Base-by-base conservation (phyloP, 768 basidiomycete species). In the Leccinum subtestaceum region DNA sequence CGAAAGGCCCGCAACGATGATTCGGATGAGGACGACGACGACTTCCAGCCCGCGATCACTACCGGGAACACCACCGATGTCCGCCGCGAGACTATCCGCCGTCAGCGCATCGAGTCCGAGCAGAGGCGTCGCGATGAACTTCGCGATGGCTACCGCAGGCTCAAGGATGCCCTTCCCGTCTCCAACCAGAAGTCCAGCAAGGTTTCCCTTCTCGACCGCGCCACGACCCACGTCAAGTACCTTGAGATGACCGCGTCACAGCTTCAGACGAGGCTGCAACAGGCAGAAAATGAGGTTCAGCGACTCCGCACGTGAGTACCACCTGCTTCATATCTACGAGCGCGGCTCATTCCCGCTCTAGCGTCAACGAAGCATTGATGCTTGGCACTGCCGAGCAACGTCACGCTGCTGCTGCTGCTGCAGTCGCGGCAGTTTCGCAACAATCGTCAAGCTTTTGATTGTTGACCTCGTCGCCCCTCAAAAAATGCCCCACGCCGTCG, bases 151-250 rank as follows among this genome's bases (percentile, higher is more conserved):
- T 96, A 95, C 76, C 84, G 87, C 66, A 84, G 89, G 59, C 86
- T 96, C 77, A 93, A 93, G 84, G 89, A 93, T 67, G 88, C 87
- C 57, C 86, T 96, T 66, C 94, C 94, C 29, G 81, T 87, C 60
- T 90, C 88, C 50, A 94, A 93, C 79, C 92, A 95, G 81, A 92
- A 94, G 81, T 87, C 91, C 10, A 92, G 89, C 83, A 96, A 96
- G 78, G 90, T 93, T 55, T 91, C 87, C 62, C 79, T 95, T 57
- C 83, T 96, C 65, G 94, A 95, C 68, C 86, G 93, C 69, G 90
- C 93, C 45, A 91, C 90, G 63, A 86, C 84, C 55, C 91, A 95
- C 76, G 89, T 95, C 79, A 84, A 86, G 76, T 87, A 91, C 66
- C 87, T 95, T 67, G 91, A 94, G 78, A 84, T 87, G 72, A 85